Conservation (phyloP, 306 rosid species). For the Cajanus cajan region DNA sequence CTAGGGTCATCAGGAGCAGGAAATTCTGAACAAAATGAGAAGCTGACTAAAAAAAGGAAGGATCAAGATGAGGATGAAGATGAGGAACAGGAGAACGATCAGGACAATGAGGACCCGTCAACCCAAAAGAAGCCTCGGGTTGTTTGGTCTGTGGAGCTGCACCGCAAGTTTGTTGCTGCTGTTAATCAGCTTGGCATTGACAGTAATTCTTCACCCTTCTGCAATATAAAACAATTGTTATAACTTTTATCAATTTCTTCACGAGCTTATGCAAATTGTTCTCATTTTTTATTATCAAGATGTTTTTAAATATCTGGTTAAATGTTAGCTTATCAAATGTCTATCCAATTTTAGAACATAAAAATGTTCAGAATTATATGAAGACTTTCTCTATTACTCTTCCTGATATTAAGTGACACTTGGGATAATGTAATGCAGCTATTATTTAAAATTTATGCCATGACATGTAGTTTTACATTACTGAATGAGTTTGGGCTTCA, state of each 20-base stretch:
- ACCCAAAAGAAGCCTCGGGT: slow-evolving; percentile 95
- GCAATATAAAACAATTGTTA: slow-evolving; percentile 1
- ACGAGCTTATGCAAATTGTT: background rate
- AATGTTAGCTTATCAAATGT: background rate
- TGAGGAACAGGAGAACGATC: slow-evolving; percentile 64
- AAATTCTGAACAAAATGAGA: slow-evolving; percentile 63
- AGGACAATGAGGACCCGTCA: slow-evolving; percentile 71
- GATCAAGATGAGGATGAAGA: slow-evolving; percentile 77
- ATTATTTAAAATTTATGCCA: background rate
- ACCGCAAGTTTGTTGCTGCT: slow-evolving; percentile 89
- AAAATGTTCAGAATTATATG: background rate
- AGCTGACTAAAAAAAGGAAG: slow-evolving; percentile 67
- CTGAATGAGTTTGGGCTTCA: background rate
- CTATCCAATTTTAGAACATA: slow-evolving; percentile 4
- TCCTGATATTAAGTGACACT: background rate
- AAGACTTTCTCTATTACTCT: background rate
- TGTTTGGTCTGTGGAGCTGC: slow-evolving; percentile 96
- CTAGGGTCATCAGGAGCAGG: slow-evolving; percentile 42
- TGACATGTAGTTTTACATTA: slow-evolving; percentile 7
- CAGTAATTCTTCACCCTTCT: slow-evolving; percentile 59
- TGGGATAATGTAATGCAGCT: background rate
- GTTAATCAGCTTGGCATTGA: slow-evolving; percentile 94
- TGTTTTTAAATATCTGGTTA: background rate
- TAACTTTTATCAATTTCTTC: background rate
- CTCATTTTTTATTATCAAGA: background rate